Conservation (phyloP, 257 asterid species). For the Petunia axillaris region DNA sequence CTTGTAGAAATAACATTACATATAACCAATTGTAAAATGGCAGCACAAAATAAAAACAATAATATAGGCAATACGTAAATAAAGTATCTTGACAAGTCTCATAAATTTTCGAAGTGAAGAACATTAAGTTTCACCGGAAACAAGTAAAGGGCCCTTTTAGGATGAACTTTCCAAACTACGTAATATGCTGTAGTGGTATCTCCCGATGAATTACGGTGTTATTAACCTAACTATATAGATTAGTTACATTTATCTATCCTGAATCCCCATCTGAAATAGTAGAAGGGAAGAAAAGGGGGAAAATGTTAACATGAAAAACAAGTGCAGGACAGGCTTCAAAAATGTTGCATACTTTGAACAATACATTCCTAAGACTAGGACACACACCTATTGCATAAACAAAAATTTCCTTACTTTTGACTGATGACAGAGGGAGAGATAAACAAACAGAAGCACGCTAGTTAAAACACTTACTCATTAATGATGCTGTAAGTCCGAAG, state of each 20-base stretch:
- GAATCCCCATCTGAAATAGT: not conserved
- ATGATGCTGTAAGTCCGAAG: conserved; percentile 75
- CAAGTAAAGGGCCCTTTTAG: not conserved
- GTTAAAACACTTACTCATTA: conserved; percentile 68
- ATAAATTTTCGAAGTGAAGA: conserved; percentile 5
- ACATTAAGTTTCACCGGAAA: not conserved
- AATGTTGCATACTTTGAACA: not conserved
- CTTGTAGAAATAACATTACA: not conserved
- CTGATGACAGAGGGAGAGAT: not conserved
- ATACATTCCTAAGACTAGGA: not conserved
- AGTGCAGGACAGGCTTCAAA: not conserved
- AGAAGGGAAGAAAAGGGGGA: not conserved
- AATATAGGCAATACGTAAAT: not conserved
- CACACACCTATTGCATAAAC: not conserved
- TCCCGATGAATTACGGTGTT: too few relatives aligned
- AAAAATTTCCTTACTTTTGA: not conserved
- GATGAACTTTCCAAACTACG: not conserved
- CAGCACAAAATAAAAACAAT: not conserved
- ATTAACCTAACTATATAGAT: too few relatives aligned
- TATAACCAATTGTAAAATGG: conserved; percentile 1
- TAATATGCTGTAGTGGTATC: too few relatives aligned
- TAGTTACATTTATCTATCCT: not conserved
- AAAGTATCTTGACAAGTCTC: conserved; percentile 11
- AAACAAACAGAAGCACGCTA: not conserved
- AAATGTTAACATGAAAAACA: not conserved